Evolutionary conservation across 2,329 filamentous ascomycete genomes (phyloP), one percentile per base, ranked within the genome.

Genomic region (Exophiala calicioides): DNA sequence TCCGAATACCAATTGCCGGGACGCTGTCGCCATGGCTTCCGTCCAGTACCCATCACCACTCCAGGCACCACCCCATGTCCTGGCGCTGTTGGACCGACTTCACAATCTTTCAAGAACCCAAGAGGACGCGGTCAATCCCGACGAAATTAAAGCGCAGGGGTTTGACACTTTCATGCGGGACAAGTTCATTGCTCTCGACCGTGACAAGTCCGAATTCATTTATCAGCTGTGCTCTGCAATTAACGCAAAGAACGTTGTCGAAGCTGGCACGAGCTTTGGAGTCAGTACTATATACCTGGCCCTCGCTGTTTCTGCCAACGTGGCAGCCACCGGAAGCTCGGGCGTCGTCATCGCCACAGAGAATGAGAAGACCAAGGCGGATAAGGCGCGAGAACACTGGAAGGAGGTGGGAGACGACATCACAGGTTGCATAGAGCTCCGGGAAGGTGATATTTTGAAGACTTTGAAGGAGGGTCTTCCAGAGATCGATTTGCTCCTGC

Each of bases 201-300:
- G 61, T 37, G 67, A 71, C 44, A 72, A 72, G 49, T 65, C 58
- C 38, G 47, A 63, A 8, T 68, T 71, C 44, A 49, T 65, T 7
- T 70, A 70, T 49, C 62, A 65, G 23, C 43, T 68, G 9, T 46
- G 63, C 20, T 56, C 47, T 4, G 56, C 62, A 15, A 66, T 56
- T 18, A 58, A 60, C 4, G 67, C 68, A 2, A 60, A 49, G 16
- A 61, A 61, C 32, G 55, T 71, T 13, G 60, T 71, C 29, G 68
- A 72, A 52, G 66, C 64, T 4, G 69, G 68, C 2, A 72, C 68
- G 6, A 67, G 62, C 45, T 72, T 66, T 47, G 68, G 68, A 9
- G 64, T 72, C 19, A 68, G 64, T 43, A 71, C 69, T 1, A 71
- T 72, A 20, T 71, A 70, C 33, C 62, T 73, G 2, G 68, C 68